Percentiles rank a stretch among this genome's conserved stretches.
Conservation (phyloP, 192 early-diverging fungal genomes). For the Coemansia sp. region DNA sequence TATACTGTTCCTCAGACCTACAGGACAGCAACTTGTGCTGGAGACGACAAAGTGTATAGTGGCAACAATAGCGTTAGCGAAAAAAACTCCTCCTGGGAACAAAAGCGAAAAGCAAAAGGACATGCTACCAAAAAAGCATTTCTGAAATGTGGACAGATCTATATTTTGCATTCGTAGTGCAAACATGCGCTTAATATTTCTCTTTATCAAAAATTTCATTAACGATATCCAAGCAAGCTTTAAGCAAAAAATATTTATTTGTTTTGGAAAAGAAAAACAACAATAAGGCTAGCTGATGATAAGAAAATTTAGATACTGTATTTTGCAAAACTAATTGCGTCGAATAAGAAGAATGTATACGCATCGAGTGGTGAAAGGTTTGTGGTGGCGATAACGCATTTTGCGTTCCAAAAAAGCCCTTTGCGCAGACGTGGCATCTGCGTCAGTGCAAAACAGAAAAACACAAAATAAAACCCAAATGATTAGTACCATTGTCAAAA, state of each 20-base stretch:
- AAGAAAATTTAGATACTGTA: background rate
- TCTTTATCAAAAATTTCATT: background rate
- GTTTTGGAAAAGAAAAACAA: background rate
- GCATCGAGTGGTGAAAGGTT: too few species aligned
- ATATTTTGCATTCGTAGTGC: too few species aligned
- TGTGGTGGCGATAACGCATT: too few species aligned
- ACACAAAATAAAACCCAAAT: too few species aligned
- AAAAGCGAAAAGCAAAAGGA: background rate
- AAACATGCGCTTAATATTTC: background rate
- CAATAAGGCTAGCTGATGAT: too few species aligned
- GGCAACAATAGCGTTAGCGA: slow-evolving; percentile 3
- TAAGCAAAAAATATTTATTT: background rate
- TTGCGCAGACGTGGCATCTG: too few species aligned
- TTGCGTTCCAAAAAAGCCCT: too few species aligned
- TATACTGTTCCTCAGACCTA: background rate
- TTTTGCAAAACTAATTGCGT: too few species aligned
- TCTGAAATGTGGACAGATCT: background rate
- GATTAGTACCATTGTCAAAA: too few species aligned
- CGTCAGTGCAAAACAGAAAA: too few species aligned
- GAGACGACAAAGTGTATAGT: background rate
- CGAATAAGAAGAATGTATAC: too few species aligned
- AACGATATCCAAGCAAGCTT: background rate
- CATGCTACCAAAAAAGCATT: background rate
- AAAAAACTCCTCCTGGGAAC: background rate
- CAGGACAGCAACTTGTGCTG: background rate